Conservation (phyloP, 2,329 filamentous ascomycete species). For the Penicillium polonicum region DNA sequence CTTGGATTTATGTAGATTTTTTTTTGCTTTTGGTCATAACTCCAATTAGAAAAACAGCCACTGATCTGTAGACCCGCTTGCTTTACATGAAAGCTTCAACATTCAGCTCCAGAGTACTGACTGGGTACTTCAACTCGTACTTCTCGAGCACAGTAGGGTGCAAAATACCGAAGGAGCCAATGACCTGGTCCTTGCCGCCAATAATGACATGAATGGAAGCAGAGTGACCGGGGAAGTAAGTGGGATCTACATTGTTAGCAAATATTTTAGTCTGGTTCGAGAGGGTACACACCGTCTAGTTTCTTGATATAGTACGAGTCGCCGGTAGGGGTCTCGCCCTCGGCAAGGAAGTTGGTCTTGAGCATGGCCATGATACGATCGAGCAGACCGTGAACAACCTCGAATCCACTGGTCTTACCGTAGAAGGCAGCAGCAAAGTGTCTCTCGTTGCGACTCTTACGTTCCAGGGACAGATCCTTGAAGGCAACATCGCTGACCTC, state of each 20-base stretch:
- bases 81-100: slow-evolving; percentile 81
- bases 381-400: slow-evolving; percentile 89
- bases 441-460: slow-evolving; percentile 86
- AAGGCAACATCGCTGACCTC: slow-evolving; percentile 89
- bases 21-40: slow-evolving; percentile 1
- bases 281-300: slow-evolving; percentile 62
- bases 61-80: neutral
- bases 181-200: slow-evolving; percentile 68
- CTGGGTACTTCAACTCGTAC: slow-evolving; percentile 88
- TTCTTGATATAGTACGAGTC: slow-evolving; percentile 91
- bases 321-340: slow-evolving; percentile 60
- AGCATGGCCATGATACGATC: slow-evolving; percentile 94
- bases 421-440: slow-evolving; percentile 97
- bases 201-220: slow-evolving; percentile 79
- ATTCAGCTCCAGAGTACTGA: slow-evolving; percentile 92
- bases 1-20: neutral
- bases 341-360: slow-evolving; percentile 73
- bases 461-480: slow-evolving; percentile 78
- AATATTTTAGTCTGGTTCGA: neutral
- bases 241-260: slow-evolving; percentile 59
- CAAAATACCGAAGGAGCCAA: slow-evolving; percentile 90
- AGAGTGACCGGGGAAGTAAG: slow-evolving; percentile 87
- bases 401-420: slow-evolving; percentile 91
- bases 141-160: slow-evolving; percentile 92
- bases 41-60: neutral